A percentile compares a stretch with the other conserved stretches of the same genome.
Evolutionary conservation across 2,329 filamentous ascomycete species (phyloP).

Genomic region (Aspergillus sp.): DNA sequence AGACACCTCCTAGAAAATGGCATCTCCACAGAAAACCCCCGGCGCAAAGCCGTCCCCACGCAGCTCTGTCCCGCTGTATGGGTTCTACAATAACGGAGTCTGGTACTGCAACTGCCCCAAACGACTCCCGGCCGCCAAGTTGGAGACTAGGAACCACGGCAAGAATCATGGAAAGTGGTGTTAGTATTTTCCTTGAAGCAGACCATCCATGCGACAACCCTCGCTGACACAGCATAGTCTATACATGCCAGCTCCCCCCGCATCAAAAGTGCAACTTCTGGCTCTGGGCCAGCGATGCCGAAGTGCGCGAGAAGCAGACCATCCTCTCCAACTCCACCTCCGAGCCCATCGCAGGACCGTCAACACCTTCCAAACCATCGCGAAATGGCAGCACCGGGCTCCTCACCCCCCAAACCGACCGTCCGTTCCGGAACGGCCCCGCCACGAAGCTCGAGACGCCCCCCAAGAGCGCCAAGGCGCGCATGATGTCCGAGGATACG

Average conservation of each 20-base stretch:
- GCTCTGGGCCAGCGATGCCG: slow-evolving; percentile 60
- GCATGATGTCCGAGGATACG: slow-evolving; percentile 33
- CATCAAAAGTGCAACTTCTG: slow-evolving; percentile 58
- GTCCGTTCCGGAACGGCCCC: slow-evolving; percentile 3
- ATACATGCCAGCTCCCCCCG: slow-evolving; percentile 55
- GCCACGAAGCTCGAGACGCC: slow-evolving; percentile 13
- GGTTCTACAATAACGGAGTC: slow-evolving; percentile 42
- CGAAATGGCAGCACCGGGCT: slow-evolving; percentile 21
- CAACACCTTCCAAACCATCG: slow-evolving; percentile 23
- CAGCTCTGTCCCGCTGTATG: slow-evolving; percentile 27
- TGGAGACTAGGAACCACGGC: slow-evolving; percentile 58
- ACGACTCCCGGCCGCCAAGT: slow-evolving; percentile 53
- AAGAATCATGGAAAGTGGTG: slow-evolving; percentile 57
- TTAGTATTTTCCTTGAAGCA: slow-evolving; percentile 21
- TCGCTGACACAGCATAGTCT: slow-evolving; percentile 41
- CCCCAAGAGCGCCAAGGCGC: slow-evolving; percentile 27
- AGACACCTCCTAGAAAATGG: slow-evolving; percentile 15
- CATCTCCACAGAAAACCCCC: slow-evolving; percentile 20
- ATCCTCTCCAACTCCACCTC: slow-evolving; percentile 51
- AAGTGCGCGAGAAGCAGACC: slow-evolving; percentile 50
- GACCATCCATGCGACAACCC: neutral
- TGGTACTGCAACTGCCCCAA: slow-evolving; percentile 59
- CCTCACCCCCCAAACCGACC: slow-evolving; percentile 35
- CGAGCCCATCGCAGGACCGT: slow-evolving; percentile 35
- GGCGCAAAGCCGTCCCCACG: slow-evolving; percentile 16